phyloP scores from a whole-genome alignment of 129 eudicot genomes.

The Tanacetum coccineum region DNA sequence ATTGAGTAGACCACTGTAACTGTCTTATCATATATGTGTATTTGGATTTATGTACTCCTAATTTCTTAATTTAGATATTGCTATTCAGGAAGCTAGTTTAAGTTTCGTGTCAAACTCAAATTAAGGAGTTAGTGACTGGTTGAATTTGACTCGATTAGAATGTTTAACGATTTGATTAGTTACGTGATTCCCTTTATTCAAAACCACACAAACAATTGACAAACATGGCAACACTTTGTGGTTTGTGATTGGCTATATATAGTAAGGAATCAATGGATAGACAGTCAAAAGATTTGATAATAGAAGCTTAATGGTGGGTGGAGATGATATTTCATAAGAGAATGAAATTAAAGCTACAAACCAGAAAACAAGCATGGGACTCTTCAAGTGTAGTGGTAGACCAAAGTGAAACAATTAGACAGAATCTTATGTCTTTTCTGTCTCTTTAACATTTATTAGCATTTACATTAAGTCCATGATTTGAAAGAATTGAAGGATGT shows the following conservation, averaged over 20 bases:
- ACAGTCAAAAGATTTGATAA: slow-evolving; percentile 11
- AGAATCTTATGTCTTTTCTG: slow-evolving; percentile 42
- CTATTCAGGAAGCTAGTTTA: background rate
- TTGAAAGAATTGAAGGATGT: slow-evolving; percentile 5
- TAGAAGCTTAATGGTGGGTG: slow-evolving; percentile 20
- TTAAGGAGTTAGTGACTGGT: background rate
- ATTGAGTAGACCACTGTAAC: slow-evolving; percentile 25
- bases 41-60: slow-evolving; percentile 3
- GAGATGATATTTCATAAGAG: slow-evolving; percentile 29
- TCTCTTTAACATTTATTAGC: slow-evolving; percentile 28
- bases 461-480: slow-evolving; percentile 29
- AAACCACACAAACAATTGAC: slow-evolving; percentile 14
- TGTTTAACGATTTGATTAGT: background rate
- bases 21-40: slow-evolving; percentile 10
- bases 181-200: background rate
- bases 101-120: slow-evolving; percentile 17
- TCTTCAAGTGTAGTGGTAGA: slow-evolving; percentile 28
- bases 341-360: slow-evolving; percentile 32
- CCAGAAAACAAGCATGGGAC: slow-evolving; percentile 35
- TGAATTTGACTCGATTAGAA: slow-evolving; percentile 10
- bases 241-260: slow-evolving; percentile 18
- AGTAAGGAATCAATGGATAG: background rate
- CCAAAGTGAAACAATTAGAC: slow-evolving; percentile 32
- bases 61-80: background rate
- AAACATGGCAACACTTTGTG: slow-evolving; percentile 11